Base-by-base conservation (phyloP, 805 yeast genomes). In the Yarrowia divulgata region DNA sequence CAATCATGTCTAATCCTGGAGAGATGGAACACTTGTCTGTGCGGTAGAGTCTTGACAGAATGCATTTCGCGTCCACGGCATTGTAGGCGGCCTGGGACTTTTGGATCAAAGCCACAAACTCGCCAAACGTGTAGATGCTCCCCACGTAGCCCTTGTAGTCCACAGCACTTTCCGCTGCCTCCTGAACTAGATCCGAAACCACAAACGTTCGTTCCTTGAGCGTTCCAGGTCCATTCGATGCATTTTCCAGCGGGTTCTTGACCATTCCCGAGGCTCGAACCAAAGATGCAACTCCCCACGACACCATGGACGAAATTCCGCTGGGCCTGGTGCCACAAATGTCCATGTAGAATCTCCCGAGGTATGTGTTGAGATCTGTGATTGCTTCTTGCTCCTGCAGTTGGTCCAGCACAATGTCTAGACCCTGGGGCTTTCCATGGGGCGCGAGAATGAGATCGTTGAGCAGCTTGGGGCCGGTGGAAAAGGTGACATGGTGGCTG, bases 401-500 rank as follows among this genome's bases (percentile, higher is more conserved):
- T 18, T 63, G 48, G 48, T 63, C 68, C 46, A 63, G 39, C 10
- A 63, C 68, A 7, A 46, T 48, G 16, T 63, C 68, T 29, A 63
- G 57, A 12, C 48, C 68, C 32, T 63, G 68, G 7, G 68, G 68
- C 39, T 63, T 63, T 12, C 68, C 68, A 16, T 63, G 48, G 8
- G 68, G 68, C 5, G 68, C 68, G 8, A 63, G 35, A 29, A 63
- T 63, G 37, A 63, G 57, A 16, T 63, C 68, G 39, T 63, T 63
- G 37, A 63, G 46, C 39, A 63, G 68, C 23, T 63, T 63, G 37
- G 68, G 57, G n/a, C 68, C 68, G 6, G 48, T 63, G n/a, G 46
- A 4, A 37, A 63, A 49, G 29, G 68, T 63, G 29, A 63, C 55
- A 16, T 49, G 68, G 57, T 63, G 55, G 37, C 14, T 23, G 13